Evolutionary conservation across 257 asterid species (phyloP).

Genomic region (Verbascum thapsus): DNA sequence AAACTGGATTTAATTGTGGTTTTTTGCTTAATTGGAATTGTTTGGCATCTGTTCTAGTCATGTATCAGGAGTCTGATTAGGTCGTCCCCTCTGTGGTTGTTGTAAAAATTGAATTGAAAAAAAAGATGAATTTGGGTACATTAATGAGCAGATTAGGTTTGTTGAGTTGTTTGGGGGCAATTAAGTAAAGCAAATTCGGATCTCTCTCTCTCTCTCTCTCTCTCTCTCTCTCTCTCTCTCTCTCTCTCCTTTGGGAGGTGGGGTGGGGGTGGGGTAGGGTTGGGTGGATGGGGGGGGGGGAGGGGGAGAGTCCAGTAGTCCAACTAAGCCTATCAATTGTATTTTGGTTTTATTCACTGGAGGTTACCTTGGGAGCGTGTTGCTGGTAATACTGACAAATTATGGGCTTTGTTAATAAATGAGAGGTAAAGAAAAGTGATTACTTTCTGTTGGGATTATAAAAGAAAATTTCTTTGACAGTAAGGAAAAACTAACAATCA

Average conservation of each 20-base stretch:
- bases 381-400: background rate
- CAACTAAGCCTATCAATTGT: background rate
- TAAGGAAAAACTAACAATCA: background rate
- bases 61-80: constrained; percentile 11
- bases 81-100: constrained; percentile 9
- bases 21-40: constrained; percentile 29
- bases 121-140: constrained; percentile 27
- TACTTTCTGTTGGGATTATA: background rate
- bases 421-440: background rate
- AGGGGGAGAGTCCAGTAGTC: background rate
- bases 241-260: background rate
- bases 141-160: too few relatives aligned
- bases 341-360: background rate
- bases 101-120: constrained; percentile 1
- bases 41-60: constrained; percentile 18
- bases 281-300: constrained; percentile 13
- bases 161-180: constrained; percentile 25
- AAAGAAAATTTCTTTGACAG: background rate
- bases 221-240: background rate
- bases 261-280: constrained; percentile 7
- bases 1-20: constrained; percentile 28
- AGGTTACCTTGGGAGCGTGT: background rate
- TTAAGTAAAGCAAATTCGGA: constrained; percentile 27
- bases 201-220: constrained; percentile 26
- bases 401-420: background rate